Percentiles rank a stretch among this genome's conserved stretches.
These are phyloP conservation scores for Amanita subjunquillea DNA, from an alignment of 768 basidiomycete species.

Conservation along the genomic window DNA sequence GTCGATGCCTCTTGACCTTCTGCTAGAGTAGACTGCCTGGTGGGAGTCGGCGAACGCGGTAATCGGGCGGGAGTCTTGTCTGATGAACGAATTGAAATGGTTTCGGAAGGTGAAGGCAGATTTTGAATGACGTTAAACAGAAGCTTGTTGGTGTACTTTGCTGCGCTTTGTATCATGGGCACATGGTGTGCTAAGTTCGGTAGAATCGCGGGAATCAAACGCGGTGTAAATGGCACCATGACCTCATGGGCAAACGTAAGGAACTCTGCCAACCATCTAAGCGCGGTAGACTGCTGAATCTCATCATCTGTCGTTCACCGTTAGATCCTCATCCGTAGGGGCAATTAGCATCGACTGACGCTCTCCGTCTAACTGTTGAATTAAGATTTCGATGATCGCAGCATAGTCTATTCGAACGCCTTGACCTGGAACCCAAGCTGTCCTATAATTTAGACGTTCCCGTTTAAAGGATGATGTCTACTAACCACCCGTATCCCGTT, in stretches of 20 bases:
- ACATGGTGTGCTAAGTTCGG: constrained; percentile 93
- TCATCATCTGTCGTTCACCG: constrained; percentile 60
- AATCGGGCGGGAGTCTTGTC: constrained; percentile 20
- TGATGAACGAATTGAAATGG: constrained; percentile 16
- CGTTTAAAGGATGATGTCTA: not conserved
- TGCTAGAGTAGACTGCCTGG: constrained; percentile 14
- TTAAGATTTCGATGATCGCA: constrained; percentile 87
- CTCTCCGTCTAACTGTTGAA: constrained; percentile 75
- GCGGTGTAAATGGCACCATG: constrained; percentile 90
- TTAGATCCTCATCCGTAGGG: constrained; percentile 4
- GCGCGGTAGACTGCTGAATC: constrained; percentile 89
- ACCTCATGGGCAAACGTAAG: constrained; percentile 81
- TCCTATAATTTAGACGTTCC: constrained; percentile 6
- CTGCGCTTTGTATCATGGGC: constrained; percentile 79
- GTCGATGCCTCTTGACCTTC: not conserved
- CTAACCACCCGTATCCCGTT: constrained; percentile 58
- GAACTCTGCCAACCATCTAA: constrained; percentile 90
- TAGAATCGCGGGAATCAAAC: constrained; percentile 85
- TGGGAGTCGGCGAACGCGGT: constrained; percentile 49
- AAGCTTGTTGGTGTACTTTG: constrained; percentile 76
- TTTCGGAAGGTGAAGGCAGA: constrained; percentile 64
- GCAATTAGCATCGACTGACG: constrained; percentile 38
- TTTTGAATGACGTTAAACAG: constrained; percentile 80
- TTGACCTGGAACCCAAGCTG: constrained; percentile 90
- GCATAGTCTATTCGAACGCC: constrained; percentile 87